Conservation (phyloP, 1,284 basidiomycete species). For the Agaricales sp. region DNA sequence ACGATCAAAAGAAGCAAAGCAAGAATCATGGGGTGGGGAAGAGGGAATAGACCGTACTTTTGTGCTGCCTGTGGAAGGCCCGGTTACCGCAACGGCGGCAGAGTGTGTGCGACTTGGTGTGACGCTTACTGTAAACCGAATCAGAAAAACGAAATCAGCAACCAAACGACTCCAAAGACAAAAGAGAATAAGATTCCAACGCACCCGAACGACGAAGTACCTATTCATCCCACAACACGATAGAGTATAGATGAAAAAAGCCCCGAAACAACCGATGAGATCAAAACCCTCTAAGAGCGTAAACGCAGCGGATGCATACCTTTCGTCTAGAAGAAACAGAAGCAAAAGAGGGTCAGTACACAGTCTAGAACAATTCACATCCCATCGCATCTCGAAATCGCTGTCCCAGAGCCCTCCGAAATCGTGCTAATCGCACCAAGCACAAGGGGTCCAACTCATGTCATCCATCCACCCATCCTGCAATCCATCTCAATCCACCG, state of each 20-base stretch:
- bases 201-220: slow-evolving; percentile 87
- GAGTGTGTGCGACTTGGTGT: slow-evolving; percentile 97
- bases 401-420: slow-evolving; percentile 18
- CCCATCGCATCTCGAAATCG: too few species aligned
- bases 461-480: slow-evolving; percentile 15
- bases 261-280: slow-evolving; percentile 18
- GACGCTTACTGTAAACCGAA: slow-evolving; percentile 68
- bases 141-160: slow-evolving; percentile 3
- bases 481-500: slow-evolving; percentile 20
- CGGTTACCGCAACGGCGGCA: slow-evolving; percentile 92
- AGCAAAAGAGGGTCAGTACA: too few species aligned
- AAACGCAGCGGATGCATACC: slow-evolving; percentile 30
- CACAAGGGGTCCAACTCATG: slow-evolving; percentile 10
- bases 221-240: slow-evolving; percentile 27
- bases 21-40: not conserved
- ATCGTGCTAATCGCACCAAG: slow-evolving; percentile 3
- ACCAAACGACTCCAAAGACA: slow-evolving; percentile 10
- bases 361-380: too few species aligned
- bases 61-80: slow-evolving; percentile 95
- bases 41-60: slow-evolving; percentile 66
- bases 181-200: slow-evolving; percentile 21
- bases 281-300: not conserved
- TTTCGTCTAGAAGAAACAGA: slow-evolving; percentile 52
- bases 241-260: slow-evolving; percentile 5
- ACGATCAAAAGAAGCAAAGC: slow-evolving; percentile 1